Evolutionary conservation across 148 eudicot species (phyloP), one percentile per base, ranked within the genome.

Genomic region (Bassia scoparia): DNA sequence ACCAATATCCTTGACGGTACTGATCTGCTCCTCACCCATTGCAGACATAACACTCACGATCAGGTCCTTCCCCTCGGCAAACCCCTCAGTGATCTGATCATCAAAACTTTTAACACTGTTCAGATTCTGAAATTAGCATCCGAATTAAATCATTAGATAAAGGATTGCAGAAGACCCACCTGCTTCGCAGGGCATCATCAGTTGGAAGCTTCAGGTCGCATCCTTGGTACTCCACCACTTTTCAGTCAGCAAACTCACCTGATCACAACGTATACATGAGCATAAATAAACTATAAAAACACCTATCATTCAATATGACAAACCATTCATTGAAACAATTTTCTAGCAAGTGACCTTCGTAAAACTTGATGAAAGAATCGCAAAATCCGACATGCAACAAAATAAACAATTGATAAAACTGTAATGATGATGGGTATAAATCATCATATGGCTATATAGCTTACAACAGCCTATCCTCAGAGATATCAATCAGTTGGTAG

Each of bases 381-480:
- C n/a, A n/a, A n/a, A n/a, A n/a, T n/a, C n/a, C n/a, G n/a, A n/a
- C 2, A 56, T 1, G 18, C 34, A 26, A 9, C 13, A 26, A 1
- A 26, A 26, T 14, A 1, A 58, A 29, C 26, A 13, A 8, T 41
- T 41, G 3, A 37, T 3, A 37, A 24, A 58, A 27, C 20, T 26
- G 10, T 58, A 6, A 9, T 12, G 10, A 14, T 0, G 24, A 24
- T 26, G 24, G 0, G 27, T 55, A 55, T n/a, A 58, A 2, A 3
- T 12, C 4, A 21, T 5, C 59, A 58, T 24, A 58, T 9, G 62
- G 34, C 7, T n/a, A 26, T 4, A n/a, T 0, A 21, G 71, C 74
- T 68, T 86, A 91, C 97, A 81, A 89, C n/a, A 91, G 48, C 86
- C 96, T n/a, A 83, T 91, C 97, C 82, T 91, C 97, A 66, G 93